Conservation (phyloP, 352 stramenopile species). For the Globisporangium canariense region DNA sequence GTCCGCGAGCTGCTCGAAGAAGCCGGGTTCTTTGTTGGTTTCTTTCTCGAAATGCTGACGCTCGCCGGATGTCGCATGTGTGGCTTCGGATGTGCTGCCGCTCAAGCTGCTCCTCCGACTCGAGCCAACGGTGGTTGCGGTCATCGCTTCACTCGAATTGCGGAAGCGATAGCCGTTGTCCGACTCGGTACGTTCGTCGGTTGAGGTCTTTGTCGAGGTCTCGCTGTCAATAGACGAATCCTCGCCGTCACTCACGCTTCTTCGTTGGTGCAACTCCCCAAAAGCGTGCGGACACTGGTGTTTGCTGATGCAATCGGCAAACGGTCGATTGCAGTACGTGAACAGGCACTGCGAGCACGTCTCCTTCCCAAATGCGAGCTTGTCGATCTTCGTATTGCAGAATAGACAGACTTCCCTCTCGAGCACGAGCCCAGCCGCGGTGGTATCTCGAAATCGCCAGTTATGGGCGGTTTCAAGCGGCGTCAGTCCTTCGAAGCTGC, state of each 20-base stretch:
- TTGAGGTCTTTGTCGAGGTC: not conserved
- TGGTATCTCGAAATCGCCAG: conserved; percentile 71
- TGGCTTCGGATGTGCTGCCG: conserved; percentile 1
- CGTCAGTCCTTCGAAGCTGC: conserved; percentile 32
- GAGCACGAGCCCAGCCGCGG: conserved; percentile 58
- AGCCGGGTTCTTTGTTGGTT: not conserved
- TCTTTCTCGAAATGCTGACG: conserved; percentile 6
- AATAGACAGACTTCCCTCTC: conserved; percentile 73
- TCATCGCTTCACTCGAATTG: conserved; percentile 14
- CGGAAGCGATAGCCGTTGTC: conserved; percentile 16
- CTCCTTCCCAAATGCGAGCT: conserved; percentile 47
- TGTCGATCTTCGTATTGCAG: conserved; percentile 74
- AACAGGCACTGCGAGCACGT: conserved; percentile 55
- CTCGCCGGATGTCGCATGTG: not conserved
- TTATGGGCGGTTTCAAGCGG: conserved; percentile 52
- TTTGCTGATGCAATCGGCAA: conserved; percentile 51
- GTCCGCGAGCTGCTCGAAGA: conserved; percentile 1
- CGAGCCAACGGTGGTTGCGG: conserved; percentile 7
- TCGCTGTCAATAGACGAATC: conserved; percentile 3
- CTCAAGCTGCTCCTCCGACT: conserved; percentile 17
- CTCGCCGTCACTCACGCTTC: conserved; percentile 5
- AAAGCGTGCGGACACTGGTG: conserved; percentile 58
- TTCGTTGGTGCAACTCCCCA: not conserved
- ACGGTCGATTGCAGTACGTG: conserved; percentile 44
- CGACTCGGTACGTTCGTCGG: not conserved